Evolutionary conservation across 106 monocot genomes (phyloP), one percentile per base, ranked within the genome.

Genomic region (Dendrobium officinale): DNA sequence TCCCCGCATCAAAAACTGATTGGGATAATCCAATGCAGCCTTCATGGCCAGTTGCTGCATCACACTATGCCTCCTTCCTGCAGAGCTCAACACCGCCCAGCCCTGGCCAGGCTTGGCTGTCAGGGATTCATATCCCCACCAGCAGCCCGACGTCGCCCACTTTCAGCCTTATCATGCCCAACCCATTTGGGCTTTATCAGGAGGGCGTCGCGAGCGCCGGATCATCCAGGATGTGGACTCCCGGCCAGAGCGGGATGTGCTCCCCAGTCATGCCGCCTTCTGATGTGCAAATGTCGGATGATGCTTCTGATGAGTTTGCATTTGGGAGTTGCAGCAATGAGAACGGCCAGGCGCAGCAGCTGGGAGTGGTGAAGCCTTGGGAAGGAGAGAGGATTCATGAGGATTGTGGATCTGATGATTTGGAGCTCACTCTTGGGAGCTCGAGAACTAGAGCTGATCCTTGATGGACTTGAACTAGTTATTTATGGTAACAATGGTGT

Each of bases 381-480:
- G 91, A 91, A 47, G 91, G 91, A 43, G 91, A 91, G 75, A 91
- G 84, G 77, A 88, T 91, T 64, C 91, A 91, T 24, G 91, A 88
- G 70, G 88, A 88, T 61, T 91, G 81, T 77, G 85, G 55, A 2
- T 87, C 87, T 0, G 88, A 91, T 45, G 91, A 91, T 19, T 75
- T 91, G 17, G 91, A 91, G 19, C 87, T 91, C 58, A 91, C 88
- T 54, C 91, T 91, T 26, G 84, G 91, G 31, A 86, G 77, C 72
- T 84, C 91, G 40, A 88, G 78, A 72, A 86, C 86, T 13, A 84
- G 88, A 78, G 56, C 72, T 72, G 33, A 40, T 18, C 5, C 72
- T 72, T 37, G 33, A 37, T 37, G 10, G 26, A 29, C 29, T 9
- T 68, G 26, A 5, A 22, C 24, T 26, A 24, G n/a, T 26, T 66